These are phyloP conservation scores for Phytophthora pinifolia DNA, from an alignment of 352 stramenopile species.

Conservation along the genomic window DNA sequence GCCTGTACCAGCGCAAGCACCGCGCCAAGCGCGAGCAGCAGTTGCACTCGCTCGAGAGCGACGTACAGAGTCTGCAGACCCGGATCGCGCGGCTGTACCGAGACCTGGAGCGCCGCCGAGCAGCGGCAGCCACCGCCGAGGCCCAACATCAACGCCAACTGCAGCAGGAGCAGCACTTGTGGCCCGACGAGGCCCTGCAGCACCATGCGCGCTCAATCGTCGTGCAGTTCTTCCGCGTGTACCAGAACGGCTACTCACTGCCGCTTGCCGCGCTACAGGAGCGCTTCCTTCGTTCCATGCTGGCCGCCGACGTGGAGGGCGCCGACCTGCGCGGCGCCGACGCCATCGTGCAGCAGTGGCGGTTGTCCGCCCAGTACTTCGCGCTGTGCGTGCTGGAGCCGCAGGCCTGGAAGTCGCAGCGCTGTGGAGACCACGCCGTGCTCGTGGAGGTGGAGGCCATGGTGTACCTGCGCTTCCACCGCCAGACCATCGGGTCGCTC, in stretches of 20 bases:
- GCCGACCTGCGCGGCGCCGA: slow-evolving; percentile 19
- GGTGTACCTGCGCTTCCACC: slow-evolving; percentile 35
- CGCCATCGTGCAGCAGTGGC: slow-evolving; percentile 35
- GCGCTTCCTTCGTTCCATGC: slow-evolving; percentile 31
- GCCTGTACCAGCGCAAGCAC: slow-evolving; percentile 34
- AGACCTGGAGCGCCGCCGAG: slow-evolving; percentile 23
- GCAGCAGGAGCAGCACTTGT: slow-evolving; percentile 11
- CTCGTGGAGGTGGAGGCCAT: slow-evolving; percentile 33
- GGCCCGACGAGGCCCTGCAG: slow-evolving; percentile 10
- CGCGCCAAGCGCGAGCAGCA: slow-evolving; percentile 36
- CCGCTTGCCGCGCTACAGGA: slow-evolving; percentile 16
- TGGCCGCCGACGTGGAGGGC: slow-evolving; percentile 28
- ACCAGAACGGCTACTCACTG: slow-evolving; percentile 33
- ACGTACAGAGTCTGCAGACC: slow-evolving; percentile 19
- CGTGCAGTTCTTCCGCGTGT: slow-evolving; percentile 33
- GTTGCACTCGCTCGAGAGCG: slow-evolving; percentile 20
- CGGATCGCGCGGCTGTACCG: slow-evolving; percentile 32
- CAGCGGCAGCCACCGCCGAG: slow-evolving; percentile 3
- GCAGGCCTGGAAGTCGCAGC: slow-evolving; percentile 23
- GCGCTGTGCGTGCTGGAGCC: slow-evolving; percentile 25
- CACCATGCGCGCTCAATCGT: slow-evolving; percentile 25
- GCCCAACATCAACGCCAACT: slow-evolving; percentile 8
- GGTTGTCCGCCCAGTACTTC: slow-evolving; percentile 29
- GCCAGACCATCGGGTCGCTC: slow-evolving; percentile 22
- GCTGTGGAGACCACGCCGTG: slow-evolving; percentile 20